A percentile compares a stretch with the other conserved stretches of the same genome.
Evolutionary conservation across 495 filamentous ascomycete species (phyloP).

Genomic region (Penicillium flavigenum): DNA sequence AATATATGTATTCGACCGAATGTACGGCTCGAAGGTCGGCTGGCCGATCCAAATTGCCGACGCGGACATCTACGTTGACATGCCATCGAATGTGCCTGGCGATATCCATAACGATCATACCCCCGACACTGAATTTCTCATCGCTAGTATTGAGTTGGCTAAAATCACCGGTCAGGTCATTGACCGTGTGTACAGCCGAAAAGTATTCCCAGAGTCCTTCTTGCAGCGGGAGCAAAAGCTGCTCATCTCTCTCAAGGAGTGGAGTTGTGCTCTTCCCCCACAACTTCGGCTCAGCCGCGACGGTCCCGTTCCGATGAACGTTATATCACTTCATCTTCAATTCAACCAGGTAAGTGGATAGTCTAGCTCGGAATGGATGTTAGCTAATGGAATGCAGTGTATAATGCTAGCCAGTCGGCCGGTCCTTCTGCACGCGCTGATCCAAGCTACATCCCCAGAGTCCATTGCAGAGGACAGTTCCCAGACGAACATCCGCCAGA

Average conservation of each 20-base stretch:
- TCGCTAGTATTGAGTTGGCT: constrained; percentile 26
- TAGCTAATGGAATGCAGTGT: constrained; percentile 21
- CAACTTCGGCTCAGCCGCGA: constrained; percentile 26
- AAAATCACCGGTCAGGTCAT: constrained; percentile 26
- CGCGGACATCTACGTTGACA: constrained; percentile 34
- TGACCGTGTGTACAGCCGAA: constrained; percentile 31
- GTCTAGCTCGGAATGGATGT: neutral
- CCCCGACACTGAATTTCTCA: constrained; percentile 26
- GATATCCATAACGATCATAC: constrained; percentile 23
- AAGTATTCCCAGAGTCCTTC: constrained; percentile 26
- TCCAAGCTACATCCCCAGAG: constrained; percentile 17
- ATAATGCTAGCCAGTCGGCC: constrained; percentile 36
- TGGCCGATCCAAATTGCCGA: constrained; percentile 33
- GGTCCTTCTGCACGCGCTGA: constrained; percentile 29
- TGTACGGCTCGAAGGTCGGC: constrained; percentile 34
- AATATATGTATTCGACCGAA: constrained; percentile 37
- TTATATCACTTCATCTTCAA: constrained; percentile 34
- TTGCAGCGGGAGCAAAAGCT: constrained; percentile 33
- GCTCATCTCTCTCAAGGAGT: constrained; percentile 30
- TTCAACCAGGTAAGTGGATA: constrained; percentile 31
- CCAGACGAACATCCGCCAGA: constrained; percentile 19
- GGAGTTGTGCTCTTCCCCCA: constrained; percentile 30
- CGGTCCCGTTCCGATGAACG: constrained; percentile 22
- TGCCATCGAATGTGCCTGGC: constrained; percentile 25
- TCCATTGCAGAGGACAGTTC: constrained; percentile 13